Conservation (phyloP, 108 stramenopile species). For the Skeletonema menzelii region DNA sequence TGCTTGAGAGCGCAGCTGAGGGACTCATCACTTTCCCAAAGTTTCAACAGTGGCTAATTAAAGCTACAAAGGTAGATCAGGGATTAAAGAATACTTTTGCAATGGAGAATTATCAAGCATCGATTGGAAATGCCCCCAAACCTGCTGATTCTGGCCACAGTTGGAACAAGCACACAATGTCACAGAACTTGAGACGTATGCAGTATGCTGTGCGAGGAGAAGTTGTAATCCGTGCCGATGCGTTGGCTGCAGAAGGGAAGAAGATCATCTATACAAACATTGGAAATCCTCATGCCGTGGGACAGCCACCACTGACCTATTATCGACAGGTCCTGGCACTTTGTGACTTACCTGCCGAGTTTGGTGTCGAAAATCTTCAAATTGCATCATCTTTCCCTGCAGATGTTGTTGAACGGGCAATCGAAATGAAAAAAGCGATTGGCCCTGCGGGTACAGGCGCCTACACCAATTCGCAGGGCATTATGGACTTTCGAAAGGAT, state of each 20-base stretch:
- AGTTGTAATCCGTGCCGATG: constrained; percentile 75
- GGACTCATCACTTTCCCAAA: constrained; percentile 27
- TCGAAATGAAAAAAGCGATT: constrained; percentile 63
- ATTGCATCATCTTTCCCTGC: constrained; percentile 56
- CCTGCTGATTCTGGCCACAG: constrained; percentile 34
- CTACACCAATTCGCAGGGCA: constrained; percentile 80
- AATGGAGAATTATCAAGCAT: constrained; percentile 48
- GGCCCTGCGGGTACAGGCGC: constrained; percentile 76
- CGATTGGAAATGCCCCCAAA: constrained; percentile 41
- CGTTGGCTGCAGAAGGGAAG: constrained; percentile 62
- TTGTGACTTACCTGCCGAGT: constrained; percentile 80
- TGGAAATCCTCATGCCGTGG: constrained; percentile 95
- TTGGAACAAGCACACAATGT: constrained; percentile 78
- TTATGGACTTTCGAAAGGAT: constrained; percentile 69
- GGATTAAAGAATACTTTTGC: constrained; percentile 51
- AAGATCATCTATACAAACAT: constrained; percentile 87
- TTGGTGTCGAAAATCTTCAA: constrained; percentile 63
- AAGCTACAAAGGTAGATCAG: constrained; percentile 62
- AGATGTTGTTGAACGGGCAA: constrained; percentile 71
- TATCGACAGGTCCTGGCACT: constrained; percentile 87
- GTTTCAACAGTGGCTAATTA: constrained; percentile 66
- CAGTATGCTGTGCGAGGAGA: constrained; percentile 83
- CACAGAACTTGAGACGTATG: constrained; percentile 70
- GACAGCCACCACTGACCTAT: constrained; percentile 87
- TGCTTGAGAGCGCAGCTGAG: constrained; percentile 34